Percentiles rank a stretch among this genome's conserved stretches.
These are phyloP conservation scores for Sclerotinia nivalis DNA, from an alignment of 2,329 filamentous ascomycete species.

Conservation along the genomic window DNA sequence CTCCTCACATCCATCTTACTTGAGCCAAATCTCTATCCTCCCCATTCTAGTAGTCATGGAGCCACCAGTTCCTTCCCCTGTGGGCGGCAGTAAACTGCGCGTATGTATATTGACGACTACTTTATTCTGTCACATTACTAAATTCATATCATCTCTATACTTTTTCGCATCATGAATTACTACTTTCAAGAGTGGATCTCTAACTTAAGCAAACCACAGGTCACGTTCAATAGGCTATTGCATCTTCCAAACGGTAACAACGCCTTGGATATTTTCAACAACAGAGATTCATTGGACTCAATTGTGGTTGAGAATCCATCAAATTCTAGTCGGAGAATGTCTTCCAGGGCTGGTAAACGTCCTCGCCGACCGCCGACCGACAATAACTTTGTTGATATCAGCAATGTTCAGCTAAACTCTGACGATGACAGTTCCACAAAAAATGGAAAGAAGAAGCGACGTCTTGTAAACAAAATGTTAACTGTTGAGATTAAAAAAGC, in stretches of 20 bases:
- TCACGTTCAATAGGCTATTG: conserved; percentile 48
- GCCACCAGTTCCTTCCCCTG: neutral
- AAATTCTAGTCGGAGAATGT: conserved; percentile 26
- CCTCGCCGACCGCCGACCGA: conserved; percentile 28
- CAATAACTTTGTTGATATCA: conserved; percentile 31
- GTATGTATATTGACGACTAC: neutral
- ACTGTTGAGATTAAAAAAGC: conserved; percentile 27
- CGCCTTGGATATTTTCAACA: conserved; percentile 47
- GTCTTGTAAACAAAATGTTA: conserved; percentile 29
- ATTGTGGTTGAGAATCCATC: conserved; percentile 23
- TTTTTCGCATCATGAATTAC: neutral
- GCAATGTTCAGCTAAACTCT: conserved; percentile 26
- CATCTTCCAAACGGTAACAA: conserved; percentile 48
- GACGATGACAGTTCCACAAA: conserved; percentile 31
- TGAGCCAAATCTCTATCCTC: neutral
- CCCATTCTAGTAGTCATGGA: neutral
- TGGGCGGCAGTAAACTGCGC: conserved; percentile 3
- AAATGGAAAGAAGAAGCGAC: conserved; percentile 32
- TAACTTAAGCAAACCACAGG: conserved; percentile 40
- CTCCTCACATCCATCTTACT: neutral
- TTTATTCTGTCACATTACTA: neutral
- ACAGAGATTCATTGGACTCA: conserved; percentile 29
- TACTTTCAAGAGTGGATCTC: neutral
- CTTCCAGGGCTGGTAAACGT: conserved; percentile 32
- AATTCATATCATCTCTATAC: neutral